A percentile compares a stretch with the other conserved stretches of the same genome.
Evolutionary conservation across 108 stramenopile genomes (phyloP).

Genomic region (Skeletonema tropicum): DNA sequence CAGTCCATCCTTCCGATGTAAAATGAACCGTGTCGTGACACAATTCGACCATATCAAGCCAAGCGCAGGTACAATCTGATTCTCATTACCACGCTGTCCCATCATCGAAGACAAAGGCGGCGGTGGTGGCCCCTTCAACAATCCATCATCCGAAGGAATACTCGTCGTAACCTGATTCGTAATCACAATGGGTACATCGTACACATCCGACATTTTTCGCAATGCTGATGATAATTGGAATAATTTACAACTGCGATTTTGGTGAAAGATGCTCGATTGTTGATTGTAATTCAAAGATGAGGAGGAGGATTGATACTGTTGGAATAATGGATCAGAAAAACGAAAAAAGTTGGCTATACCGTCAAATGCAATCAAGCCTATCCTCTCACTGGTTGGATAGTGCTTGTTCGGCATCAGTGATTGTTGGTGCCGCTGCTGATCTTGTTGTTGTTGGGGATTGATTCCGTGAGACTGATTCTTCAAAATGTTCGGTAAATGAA

Average conservation of each 20-base stretch:
- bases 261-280: constrained; percentile 6
- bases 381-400: constrained; percentile 16
- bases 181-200: constrained; percentile 61
- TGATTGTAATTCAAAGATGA: neutral
- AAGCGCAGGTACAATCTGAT: constrained; percentile 54
- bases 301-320: neutral
- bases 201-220: constrained; percentile 48
- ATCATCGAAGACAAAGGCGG: neutral
- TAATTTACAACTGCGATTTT: constrained; percentile 41
- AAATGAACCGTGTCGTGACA: constrained; percentile 59
- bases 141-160: neutral
- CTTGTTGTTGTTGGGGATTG: constrained; percentile 4
- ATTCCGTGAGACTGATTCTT: neutral
- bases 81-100: neutral
- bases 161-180: constrained; percentile 68
- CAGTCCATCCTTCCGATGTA: constrained; percentile 25
- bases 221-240: constrained; percentile 54
- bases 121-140: neutral
- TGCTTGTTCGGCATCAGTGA: constrained; percentile 1
- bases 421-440: neutral
- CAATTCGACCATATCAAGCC: constrained; percentile 79
- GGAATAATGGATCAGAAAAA: constrained; percentile 34
- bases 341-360: constrained; percentile 74
- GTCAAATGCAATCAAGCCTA: constrained; percentile 63
- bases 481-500: constrained; percentile 19